Conservation (phyloP, 1,284 basidiomycete species). For the Fistulina hepatica region DNA sequence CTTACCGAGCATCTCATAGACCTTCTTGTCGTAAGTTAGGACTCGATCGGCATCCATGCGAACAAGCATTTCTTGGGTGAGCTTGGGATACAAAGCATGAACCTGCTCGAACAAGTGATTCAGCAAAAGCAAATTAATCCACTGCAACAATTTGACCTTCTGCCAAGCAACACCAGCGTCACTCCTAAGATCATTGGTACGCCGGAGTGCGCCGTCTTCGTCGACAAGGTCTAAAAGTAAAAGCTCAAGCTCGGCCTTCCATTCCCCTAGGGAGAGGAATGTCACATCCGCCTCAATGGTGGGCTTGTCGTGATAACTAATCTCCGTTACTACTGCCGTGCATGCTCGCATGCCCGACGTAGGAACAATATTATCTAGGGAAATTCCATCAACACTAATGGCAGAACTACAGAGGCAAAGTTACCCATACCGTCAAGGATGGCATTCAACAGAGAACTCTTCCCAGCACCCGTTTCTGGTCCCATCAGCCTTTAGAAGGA, state of each 20-base stretch:
- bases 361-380: slow-evolving; percentile 47
- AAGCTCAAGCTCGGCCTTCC: slow-evolving; percentile 43
- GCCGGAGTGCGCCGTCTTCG: slow-evolving; percentile 43
- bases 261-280: slow-evolving; percentile 44
- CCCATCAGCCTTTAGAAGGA: slow-evolving; percentile 4
- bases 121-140: background rate
- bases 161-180: slow-evolving; percentile 52
- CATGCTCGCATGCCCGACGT: slow-evolving; percentile 60
- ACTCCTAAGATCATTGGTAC: slow-evolving; percentile 42
- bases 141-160: slow-evolving; percentile 29
- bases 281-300: slow-evolving; percentile 49
- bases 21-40: slow-evolving; percentile 31
- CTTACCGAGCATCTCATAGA: slow-evolving; percentile 36
- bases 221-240: slow-evolving; percentile 47
- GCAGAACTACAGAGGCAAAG: too few relatives aligned
- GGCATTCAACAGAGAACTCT: slow-evolving; percentile 49
- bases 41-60: slow-evolving; percentile 40
- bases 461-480: slow-evolving; percentile 49
- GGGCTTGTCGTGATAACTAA: slow-evolving; percentile 40
- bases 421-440: slow-evolving; percentile 40
- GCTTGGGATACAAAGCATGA: slow-evolving; percentile 47
- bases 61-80: slow-evolving; percentile 36
- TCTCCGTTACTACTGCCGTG: slow-evolving; percentile 55
- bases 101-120: slow-evolving; percentile 29
- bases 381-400: slow-evolving; percentile 4